A percentile compares a stretch with the other conserved stretches of the same genome.
These are phyloP conservation scores for Aspergillus taichungensis DNA, from an alignment of 495 filamentous ascomycete genomes.

Conservation along the genomic window DNA sequence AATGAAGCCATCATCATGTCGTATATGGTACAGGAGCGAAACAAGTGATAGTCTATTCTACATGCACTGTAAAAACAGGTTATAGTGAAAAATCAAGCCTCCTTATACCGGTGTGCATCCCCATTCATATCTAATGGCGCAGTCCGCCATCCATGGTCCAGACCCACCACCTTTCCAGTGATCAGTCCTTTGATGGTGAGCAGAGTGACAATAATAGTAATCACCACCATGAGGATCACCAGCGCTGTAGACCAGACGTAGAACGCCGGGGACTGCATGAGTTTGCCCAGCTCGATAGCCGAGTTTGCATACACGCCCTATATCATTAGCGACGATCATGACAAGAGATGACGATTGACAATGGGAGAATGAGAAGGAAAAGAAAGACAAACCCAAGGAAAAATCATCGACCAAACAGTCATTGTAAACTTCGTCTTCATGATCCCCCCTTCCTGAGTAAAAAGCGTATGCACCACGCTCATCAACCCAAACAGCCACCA, in stretches of 20 bases:
- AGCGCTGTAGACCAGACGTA: slow-evolving; percentile 21
- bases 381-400: slow-evolving; percentile 18
- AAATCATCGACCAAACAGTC: slow-evolving; percentile 21
- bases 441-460: slow-evolving; percentile 14
- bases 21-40: no score
- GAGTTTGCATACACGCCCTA: slow-evolving; percentile 26
- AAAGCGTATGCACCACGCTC: slow-evolving; percentile 21
- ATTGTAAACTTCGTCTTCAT: slow-evolving; percentile 13
- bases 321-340: background rate
- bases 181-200: slow-evolving; percentile 20
- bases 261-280: slow-evolving; percentile 23
- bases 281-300: slow-evolving; percentile 19
- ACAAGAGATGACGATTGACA: background rate
- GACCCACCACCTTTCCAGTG: slow-evolving; percentile 16
- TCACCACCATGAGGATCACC: slow-evolving; percentile 14
- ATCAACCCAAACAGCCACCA: slow-evolving; percentile 27
- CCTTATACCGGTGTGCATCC: background rate
- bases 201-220: slow-evolving; percentile 12
- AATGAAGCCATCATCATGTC: no score
- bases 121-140: background rate
- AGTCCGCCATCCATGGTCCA: slow-evolving; percentile 15
- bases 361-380: background rate
- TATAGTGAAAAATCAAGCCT: background rate
- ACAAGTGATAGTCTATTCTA: no score
- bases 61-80: no score